Percentiles rank a stretch among this genome's conserved stretches.
These are phyloP conservation scores for Turnera subulata DNA, from an alignment of 345 rosid genomes.

Conservation along the genomic window DNA sequence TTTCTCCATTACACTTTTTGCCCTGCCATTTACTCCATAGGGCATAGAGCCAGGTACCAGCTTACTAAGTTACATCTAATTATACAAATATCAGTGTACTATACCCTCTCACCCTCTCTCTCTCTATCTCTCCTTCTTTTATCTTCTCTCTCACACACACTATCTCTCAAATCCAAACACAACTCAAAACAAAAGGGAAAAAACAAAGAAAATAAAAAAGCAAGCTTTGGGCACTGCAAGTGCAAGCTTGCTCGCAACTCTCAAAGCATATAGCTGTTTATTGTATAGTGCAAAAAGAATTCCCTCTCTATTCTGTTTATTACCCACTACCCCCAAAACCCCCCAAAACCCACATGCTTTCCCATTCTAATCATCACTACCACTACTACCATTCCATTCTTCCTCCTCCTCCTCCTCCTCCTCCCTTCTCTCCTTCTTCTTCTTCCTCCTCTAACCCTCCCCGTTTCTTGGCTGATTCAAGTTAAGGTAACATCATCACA, in stretches of 20 bases:
- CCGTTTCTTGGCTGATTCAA: neutral
- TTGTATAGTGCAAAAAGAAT: constrained; percentile 23
- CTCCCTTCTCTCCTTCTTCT: neutral
- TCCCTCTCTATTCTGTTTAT: constrained; percentile 29
- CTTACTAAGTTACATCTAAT: too few species aligned
- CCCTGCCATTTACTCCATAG: constrained; percentile 15
- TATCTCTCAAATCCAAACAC: constrained; percentile 21
- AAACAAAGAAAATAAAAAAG: constrained; percentile 19
- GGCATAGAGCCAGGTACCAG: constrained; percentile 24
- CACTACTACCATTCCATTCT: constrained; percentile 9
- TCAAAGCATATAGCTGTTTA: constrained; percentile 34
- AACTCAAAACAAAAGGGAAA: constrained; percentile 25
- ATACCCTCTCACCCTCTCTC: neutral
- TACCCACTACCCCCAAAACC: constrained; percentile 32
- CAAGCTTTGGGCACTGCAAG: constrained; percentile 43
- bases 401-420: constrained; percentile 2
- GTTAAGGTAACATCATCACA: too few species aligned
- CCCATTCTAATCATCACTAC: constrained; percentile 19
- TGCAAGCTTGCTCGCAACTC: constrained; percentile 54
- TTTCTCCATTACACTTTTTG: constrained; percentile 8
- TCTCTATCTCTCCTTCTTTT: neutral
- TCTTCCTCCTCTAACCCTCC: neutral
- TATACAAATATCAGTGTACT: too few species aligned
- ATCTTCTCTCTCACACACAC: too few species aligned
- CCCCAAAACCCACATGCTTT: constrained; percentile 40